Evolutionary conservation across 192 early-diverging fungal species (phyloP), one percentile per base, ranked within the genome.

Genomic region (Coemansia sp.): DNA sequence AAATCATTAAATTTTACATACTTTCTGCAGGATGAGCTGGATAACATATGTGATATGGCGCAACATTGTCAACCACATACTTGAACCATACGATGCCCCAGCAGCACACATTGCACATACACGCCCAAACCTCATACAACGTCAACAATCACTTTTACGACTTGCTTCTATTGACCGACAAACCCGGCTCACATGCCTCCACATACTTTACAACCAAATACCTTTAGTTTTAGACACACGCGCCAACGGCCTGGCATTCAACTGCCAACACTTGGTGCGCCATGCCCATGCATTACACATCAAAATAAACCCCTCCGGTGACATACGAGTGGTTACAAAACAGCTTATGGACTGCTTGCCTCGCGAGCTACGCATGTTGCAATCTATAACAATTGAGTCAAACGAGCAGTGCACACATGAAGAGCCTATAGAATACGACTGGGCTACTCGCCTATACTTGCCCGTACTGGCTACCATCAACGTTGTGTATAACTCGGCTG

Each of bases 301-400:
- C 14, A n/a, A 45, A 15, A n/a, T 12, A 45, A 4, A 45, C 15
- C 15, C 0, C 32, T 35, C 7, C 32, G 21, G 21, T 8, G 37
- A 38, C 41, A 45, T 45, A 1, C 12, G 2, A 14, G n/a, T 6
- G 17, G 49, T 53, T 10, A 6, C 35, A 10, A 21, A 37, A 5
- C 21, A 47, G 43, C 37, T 70, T 3, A 1, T 24, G 9, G 55
- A 25, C 8, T 50, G 52, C 9, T 48, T 70, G 48, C 67, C 67
- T 0, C 11, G 5, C 15, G 14, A 45, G 41, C 41, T 45, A 45
- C 4, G 8, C 32, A 35, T 1, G 8, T 1, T 35, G 32, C 32
- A 35, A 2, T 8, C 32, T 35, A 35, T 35, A 8, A 35, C 32
- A 8, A 35, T 35, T 2, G 32, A 35, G 32, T 35, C 32, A 35